phyloP scores from a whole-genome alignment of 148 eudicot genomes.

The Rhododendron kiyosumense region DNA sequence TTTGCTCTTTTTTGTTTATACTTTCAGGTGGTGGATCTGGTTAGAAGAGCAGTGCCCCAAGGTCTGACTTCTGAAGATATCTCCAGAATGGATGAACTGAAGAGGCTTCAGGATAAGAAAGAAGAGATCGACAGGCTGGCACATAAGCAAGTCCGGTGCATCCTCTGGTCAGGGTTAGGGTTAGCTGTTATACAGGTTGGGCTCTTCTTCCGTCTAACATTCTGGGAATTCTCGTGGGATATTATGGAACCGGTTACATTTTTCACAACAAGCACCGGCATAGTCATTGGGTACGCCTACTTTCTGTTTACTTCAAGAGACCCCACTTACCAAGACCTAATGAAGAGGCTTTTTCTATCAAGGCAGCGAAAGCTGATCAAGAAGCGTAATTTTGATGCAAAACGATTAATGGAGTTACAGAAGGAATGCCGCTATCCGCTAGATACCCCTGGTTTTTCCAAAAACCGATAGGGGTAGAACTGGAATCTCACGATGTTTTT shows the following conservation, averaged over 20 bases:
- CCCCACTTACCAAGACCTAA: conserved; percentile 74
- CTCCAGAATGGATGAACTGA: conserved; percentile 65
- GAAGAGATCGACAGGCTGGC: conserved; percentile 70
- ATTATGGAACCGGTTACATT: conserved; percentile 94
- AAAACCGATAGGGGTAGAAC: conserved; percentile 26
- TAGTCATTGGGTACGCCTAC: conserved; percentile 72
- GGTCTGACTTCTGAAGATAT: conserved; percentile 78
- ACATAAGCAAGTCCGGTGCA: conserved; percentile 69
- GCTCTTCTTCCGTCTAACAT: conserved; percentile 83
- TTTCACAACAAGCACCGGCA: conserved; percentile 57
- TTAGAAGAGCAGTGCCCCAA: conserved; percentile 76
- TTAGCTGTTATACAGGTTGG: conserved; percentile 54
- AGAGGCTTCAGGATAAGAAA: conserved; percentile 55
- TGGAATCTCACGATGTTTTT: conserved; percentile 36
- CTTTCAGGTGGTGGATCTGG: conserved; percentile 78
- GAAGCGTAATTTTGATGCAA: conserved; percentile 55
- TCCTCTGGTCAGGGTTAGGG: conserved; percentile 85
- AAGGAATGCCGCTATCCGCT: conserved; percentile 45
- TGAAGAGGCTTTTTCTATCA: conserved; percentile 70
- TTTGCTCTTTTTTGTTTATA: neutral
- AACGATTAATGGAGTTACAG: conserved; percentile 57
- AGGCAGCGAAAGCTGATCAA: conserved; percentile 84
- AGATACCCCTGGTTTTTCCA: conserved; percentile 27
- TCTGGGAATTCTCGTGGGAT: conserved; percentile 99
- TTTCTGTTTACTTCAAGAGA: conserved; percentile 82